Evolutionary conservation across 768 basidiomycete genomes (phyloP).

Genomic region (Tricholomella constricta): DNA sequence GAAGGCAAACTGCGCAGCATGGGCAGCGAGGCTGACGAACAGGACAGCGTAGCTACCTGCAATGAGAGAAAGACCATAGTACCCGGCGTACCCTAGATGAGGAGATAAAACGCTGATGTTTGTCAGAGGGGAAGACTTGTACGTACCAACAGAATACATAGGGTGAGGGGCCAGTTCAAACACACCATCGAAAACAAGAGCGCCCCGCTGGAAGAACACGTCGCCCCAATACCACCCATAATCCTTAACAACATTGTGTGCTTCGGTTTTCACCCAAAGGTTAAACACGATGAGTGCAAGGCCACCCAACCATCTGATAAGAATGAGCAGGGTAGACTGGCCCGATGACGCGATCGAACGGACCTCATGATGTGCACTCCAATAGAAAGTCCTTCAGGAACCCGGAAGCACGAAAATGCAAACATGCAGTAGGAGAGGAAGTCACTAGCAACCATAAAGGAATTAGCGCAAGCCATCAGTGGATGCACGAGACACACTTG

Average conservation of each 20-base stretch:
- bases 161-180: conserved; percentile 93
- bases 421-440: conserved; percentile 72
- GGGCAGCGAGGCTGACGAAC: conserved; percentile 91
- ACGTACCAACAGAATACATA: conserved; percentile 87
- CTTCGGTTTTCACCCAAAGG: conserved; percentile 98
- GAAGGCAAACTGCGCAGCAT: conserved; percentile 97
- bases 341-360: conserved; percentile 10
- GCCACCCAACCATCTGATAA: conserved; percentile 81
- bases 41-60: conserved; percentile 87
- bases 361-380: conserved; percentile 79
- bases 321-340: conserved; percentile 9
- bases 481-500: conserved; percentile 60
- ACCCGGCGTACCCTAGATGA: conserved; percentile 83
- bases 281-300: conserved; percentile 88
- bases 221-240: conserved; percentile 99
- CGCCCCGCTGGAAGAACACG: conserved; percentile 89
- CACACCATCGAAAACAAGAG: conserved; percentile 95
- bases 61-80: conserved; percentile 93
- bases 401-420: conserved; percentile 89
- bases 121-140: conserved; percentile 11
- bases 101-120: conserved; percentile 3
- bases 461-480: too few species aligned
- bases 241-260: conserved; percentile 96
- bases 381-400: conserved; percentile 75
- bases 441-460: conserved; percentile 9